Conservation (phyloP, 306 rosid genomes). For the Rosa persica region DNA sequence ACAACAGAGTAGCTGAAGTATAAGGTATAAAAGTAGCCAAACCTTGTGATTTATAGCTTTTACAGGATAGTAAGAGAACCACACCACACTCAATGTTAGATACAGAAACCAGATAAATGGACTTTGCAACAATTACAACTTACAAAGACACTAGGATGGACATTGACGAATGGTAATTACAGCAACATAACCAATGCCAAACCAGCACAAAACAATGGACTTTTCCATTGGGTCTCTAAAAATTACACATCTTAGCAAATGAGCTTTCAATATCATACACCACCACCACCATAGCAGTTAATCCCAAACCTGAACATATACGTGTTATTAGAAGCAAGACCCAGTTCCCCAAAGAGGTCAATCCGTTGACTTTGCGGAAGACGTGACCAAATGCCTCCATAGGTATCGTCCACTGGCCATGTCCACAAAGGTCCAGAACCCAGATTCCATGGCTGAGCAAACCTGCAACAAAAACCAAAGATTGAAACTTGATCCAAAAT, state of each 20-base stretch:
- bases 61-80: neutral
- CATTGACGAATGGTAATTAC: conserved; percentile 21
- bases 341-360: conserved; percentile 29
- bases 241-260: conserved; percentile 10
- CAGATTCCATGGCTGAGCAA: conserved; percentile 53
- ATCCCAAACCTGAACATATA: conserved; percentile 26
- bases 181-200: conserved; percentile 11
- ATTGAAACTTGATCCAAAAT: conserved; percentile 6
- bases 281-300: conserved; percentile 5
- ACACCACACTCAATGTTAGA: conserved; percentile 8
- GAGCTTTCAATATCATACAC: neutral
- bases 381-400: conserved; percentile 73
- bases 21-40: neutral
- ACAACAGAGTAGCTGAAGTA: neutral
- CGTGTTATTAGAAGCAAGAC: neutral
- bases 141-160: conserved; percentile 7
- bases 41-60: neutral
- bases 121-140: conserved; percentile 4
- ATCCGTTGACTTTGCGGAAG: conserved; percentile 46
- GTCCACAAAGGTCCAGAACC: conserved; percentile 85
- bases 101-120: conserved; percentile 8
- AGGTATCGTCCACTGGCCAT: conserved; percentile 96
- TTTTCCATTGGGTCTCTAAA: neutral
- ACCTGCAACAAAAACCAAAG: conserved; percentile 41
- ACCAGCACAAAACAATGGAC: neutral